Evolutionary conservation across 2,329 filamentous ascomycete genomes (phyloP).

Genomic region (Penicillium nordicum): DNA sequence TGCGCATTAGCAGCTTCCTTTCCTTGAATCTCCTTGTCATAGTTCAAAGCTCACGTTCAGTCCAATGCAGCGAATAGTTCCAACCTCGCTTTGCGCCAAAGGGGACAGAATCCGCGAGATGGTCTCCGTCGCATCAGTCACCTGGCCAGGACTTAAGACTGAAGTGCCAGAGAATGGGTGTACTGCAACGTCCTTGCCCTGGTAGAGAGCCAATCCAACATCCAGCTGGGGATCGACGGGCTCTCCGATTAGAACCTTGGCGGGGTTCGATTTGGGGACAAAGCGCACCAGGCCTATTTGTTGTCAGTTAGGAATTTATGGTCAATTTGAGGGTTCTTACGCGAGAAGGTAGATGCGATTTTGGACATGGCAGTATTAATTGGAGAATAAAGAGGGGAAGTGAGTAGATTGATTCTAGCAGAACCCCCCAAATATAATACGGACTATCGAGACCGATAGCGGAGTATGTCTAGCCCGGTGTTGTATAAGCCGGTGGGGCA

Average conservation of each 20-base stretch:
- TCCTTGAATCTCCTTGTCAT: neutral
- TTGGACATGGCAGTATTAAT: conserved; percentile 28
- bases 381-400: neutral
- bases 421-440: neutral
- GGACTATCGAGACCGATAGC: conserved; percentile 3
- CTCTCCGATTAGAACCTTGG: conserved; percentile 55
- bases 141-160: conserved; percentile 53
- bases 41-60: conserved; percentile 46
- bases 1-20: neutral
- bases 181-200: conserved; percentile 56
- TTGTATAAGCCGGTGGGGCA: conserved; percentile 18
- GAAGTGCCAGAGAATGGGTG: conserved; percentile 58
- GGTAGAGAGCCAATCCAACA: conserved; percentile 56
- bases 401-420: neutral
- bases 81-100: conserved; percentile 48
- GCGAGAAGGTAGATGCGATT: conserved; percentile 39
- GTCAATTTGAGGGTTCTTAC: conserved; percentile 15
- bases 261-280: conserved; percentile 50
- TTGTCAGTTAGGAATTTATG: conserved; percentile 1
- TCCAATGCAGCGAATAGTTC: conserved; percentile 58
- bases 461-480: conserved; percentile 28
- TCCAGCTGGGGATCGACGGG: conserved; percentile 53
- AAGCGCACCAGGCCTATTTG: conserved; percentile 59
- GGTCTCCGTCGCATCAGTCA: conserved; percentile 43
- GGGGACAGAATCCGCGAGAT: conserved; percentile 51